A percentile compares a stretch with the other conserved stretches of the same genome.
phyloP scores from a whole-genome alignment of 352 stramenopile species.

The Phytophthora pistaciae region DNA sequence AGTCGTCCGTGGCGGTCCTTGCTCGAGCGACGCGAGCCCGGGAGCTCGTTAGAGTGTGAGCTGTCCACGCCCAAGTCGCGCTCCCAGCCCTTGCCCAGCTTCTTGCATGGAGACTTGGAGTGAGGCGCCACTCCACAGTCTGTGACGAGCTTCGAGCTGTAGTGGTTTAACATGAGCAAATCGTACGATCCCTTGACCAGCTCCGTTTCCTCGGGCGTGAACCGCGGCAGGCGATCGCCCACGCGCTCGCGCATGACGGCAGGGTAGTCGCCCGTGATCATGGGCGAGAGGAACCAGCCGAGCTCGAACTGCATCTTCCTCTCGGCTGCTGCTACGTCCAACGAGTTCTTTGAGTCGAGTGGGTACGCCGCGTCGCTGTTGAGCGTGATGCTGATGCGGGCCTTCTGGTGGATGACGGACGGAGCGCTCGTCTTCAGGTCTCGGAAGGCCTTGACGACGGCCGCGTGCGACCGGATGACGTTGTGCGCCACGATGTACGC shows the following conservation, averaged over 20 bases:
- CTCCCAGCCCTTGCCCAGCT: slow-evolving; percentile 54
- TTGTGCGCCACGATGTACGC: slow-evolving; percentile 84
- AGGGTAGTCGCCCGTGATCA: slow-evolving; percentile 93
- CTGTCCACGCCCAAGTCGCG: slow-evolving; percentile 60
- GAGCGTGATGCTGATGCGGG: slow-evolving; percentile 93
- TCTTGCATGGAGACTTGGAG: slow-evolving; percentile 48
- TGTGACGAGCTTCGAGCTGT: slow-evolving; percentile 75
- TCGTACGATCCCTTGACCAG: slow-evolving; percentile 88
- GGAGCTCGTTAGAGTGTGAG: slow-evolving; percentile 65
- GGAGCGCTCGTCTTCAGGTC: slow-evolving; percentile 62
- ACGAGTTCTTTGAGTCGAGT: slow-evolving; percentile 63
- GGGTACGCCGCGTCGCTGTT: slow-evolving; percentile 85
- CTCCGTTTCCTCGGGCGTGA: slow-evolving; percentile 79
- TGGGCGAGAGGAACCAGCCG: slow-evolving; percentile 92
- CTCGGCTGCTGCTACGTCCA: slow-evolving; percentile 69
- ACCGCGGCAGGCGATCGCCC: slow-evolving; percentile 84
- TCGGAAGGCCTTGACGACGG: slow-evolving; percentile 85
- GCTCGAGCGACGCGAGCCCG: slow-evolving; percentile 64
- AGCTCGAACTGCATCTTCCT: slow-evolving; percentile 92
- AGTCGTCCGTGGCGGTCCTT: slow-evolving; percentile 46
- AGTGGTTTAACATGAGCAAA: slow-evolving; percentile 97
- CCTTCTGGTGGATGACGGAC: slow-evolving; percentile 42
- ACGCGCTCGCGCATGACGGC: slow-evolving; percentile 86
- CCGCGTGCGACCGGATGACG: slow-evolving; percentile 91
- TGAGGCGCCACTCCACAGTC: slow-evolving; percentile 45